Evolutionary conservation across 257 asterid genomes (phyloP), one percentile per base, ranked within the genome.

Genomic region (Lavandula angustifolia): DNA sequence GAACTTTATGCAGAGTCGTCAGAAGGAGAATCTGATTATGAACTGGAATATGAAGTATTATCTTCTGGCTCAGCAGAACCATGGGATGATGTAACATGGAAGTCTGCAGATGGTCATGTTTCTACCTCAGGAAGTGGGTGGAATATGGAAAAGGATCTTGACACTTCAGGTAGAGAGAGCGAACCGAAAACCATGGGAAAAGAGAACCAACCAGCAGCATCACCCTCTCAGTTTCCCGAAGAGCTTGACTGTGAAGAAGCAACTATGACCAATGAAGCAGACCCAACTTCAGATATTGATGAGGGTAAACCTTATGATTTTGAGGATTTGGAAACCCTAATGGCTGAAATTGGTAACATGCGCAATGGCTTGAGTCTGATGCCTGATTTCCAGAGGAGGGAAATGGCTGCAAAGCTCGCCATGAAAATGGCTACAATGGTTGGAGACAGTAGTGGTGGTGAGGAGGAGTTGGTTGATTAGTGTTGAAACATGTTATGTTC

Each of bases 311-410:
- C 86, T 47, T 87, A 77, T 62, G 85, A 79, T 54, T 80, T 90
- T 51, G 96, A 86, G 77, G 95, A 90, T 84, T 72, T 94, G 83
- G 99, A 94, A 71, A 82, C 57, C 75, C 73, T 90, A 71, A 90
- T 94, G 96, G 69, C 84, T 11, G 97, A 94, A 75, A 92, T 92
- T 68, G 99, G 99, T 37, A 86, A 82, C 41, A 50, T 81, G 67
- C 95, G 99, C 29, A 75, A 62, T 55, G 87, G 84, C 60, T 79
- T 87, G 68, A 85, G 97, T 65, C 75, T 90, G 80, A 75, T 94
- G 84, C 97, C 99, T 2, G 97, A 94, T 78, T 94, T 87, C 70
- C 97, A 90, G 79, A 86, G 97, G 80, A 79, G 95, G 80, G 99
- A 94, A 69, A 87, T 87, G 90, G 97, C 97, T 62, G 99, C 92